Conservation (phyloP, 1,284 basidiomycete genomes). For the Pholiota adiposa region DNA sequence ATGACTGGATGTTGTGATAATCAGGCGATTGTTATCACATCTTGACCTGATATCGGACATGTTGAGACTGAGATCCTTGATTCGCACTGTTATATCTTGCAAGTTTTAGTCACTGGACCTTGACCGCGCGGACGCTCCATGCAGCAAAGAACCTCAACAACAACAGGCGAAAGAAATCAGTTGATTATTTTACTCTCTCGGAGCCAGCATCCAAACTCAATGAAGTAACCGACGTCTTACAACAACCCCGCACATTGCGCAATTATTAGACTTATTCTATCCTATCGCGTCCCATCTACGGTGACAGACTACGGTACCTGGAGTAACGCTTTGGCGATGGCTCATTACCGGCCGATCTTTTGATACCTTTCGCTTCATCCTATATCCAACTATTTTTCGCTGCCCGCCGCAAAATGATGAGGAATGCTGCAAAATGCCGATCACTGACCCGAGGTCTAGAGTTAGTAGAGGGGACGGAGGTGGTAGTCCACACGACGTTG, state of each 20-base stretch:
- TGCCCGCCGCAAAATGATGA: background rate
- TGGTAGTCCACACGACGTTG: background rate
- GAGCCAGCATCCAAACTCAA: background rate
- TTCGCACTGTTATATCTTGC: background rate
- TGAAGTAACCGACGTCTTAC: background rate
- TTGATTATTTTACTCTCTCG: background rate
- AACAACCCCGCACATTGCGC: background rate
- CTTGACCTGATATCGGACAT: background rate
- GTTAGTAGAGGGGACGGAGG: background rate
- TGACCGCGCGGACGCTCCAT: no score
- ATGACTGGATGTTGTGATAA: background rate
- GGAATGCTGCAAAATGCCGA: background rate
- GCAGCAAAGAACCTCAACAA: no score
- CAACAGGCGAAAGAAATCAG: no score
- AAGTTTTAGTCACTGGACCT: no score
- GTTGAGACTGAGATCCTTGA: background rate
- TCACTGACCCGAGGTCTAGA: background rate
- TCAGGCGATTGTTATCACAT: background rate
- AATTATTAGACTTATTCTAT: constrained; percentile 5
- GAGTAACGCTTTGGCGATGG: background rate
- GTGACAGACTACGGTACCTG: background rate
- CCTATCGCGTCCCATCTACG: constrained; percentile 2
- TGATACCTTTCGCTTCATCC: background rate
- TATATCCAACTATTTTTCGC: background rate
- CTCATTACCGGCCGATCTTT: background rate